A percentile compares a stretch with the other conserved stretches of the same genome.
Evolutionary conservation across 2,329 filamentous ascomycete species (phyloP).

Genomic region (Colletotrichum orbiculare): DNA sequence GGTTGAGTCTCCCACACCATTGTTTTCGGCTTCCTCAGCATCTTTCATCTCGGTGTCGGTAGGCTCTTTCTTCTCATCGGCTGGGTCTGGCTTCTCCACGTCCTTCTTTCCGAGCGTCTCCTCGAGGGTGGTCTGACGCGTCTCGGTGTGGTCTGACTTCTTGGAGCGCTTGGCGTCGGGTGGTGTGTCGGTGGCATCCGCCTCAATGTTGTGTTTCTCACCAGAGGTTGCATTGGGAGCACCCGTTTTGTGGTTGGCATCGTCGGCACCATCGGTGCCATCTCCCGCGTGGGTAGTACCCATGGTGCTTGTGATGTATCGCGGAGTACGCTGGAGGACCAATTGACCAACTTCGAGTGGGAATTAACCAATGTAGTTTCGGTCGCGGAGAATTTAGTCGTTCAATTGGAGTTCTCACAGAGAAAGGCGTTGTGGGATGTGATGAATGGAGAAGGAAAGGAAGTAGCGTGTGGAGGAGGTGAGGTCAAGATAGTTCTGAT

Average conservation of each 20-base stretch:
- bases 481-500: constrained; percentile 24
- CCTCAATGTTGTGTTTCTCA: constrained; percentile 32
- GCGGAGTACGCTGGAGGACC: no score
- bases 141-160: constrained; percentile 14
- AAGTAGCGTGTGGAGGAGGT: constrained; percentile 2
- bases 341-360: no score
- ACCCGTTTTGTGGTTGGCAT: constrained; percentile 2
- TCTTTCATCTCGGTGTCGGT: constrained; percentile 30
- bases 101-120: constrained; percentile 26
- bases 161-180: constrained; percentile 34
- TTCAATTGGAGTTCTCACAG: not conserved
- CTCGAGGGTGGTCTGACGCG: constrained; percentile 32
- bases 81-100: not conserved
- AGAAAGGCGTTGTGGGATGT: not conserved
- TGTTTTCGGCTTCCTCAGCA: not conserved
- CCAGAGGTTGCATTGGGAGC: constrained; percentile 8
- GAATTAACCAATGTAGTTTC: no score
- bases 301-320: constrained; percentile 8
- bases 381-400: no score
- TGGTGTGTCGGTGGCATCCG: not conserved
- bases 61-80: not conserved
- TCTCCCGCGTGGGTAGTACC: constrained; percentile 24
- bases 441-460: not conserved
- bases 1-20: not conserved
- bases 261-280: constrained; percentile 10